Evolutionary conservation across 768 basidiomycete genomes (phyloP), one percentile per base, ranked within the genome.

Genomic region (Kwoniella bestiolae): DNA sequence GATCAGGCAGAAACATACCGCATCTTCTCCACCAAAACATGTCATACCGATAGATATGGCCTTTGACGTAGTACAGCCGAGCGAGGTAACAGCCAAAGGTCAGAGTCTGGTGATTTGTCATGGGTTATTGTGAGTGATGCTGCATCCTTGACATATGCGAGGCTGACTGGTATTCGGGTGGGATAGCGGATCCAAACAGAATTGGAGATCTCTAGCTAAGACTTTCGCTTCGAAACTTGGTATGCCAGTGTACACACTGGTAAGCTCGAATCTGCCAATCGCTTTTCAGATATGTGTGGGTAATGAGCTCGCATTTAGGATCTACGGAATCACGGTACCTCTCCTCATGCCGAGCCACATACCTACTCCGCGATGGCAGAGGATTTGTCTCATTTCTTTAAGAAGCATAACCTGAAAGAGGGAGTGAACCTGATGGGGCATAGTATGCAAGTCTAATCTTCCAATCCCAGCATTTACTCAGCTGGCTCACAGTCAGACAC

Each of bases 241-340:
- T 2, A 83, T 88, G 63, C 88, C 90, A 1, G 84, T 95, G 21
- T 93, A 92, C 73, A 83, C 89, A 2, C 80, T 95, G 44, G 92
- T 89, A 63, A 70, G 84, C 79, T 1, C n/a, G 51, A 29, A 7
- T 41, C 12, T 23, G 16, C 41, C 29, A 7, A n/a, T 35, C 45
- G 11, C 1, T 3, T 23, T n/a, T 16, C 23, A 23, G 18, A 32
- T 51, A 41, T n/a, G n/a, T n/a, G n/a, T n/a, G n/a, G n/a, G n/a
- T n/a, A n/a, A n/a, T n/a, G n/a, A n/a, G n/a, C n/a, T n/a, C n/a
- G n/a, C n/a, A n/a, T n/a, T n/a, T 58, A 91, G 90, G 91, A 96
- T 79, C 83, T 95, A 25, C 85, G 94, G n/a, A 96, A 95, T 74
- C 93, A 94, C 70, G 94, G 94, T 1, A 79, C 85, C 18, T 93